Conservation (phyloP, 257 asterid genomes). For the Craterostigma plantagineum region DNA sequence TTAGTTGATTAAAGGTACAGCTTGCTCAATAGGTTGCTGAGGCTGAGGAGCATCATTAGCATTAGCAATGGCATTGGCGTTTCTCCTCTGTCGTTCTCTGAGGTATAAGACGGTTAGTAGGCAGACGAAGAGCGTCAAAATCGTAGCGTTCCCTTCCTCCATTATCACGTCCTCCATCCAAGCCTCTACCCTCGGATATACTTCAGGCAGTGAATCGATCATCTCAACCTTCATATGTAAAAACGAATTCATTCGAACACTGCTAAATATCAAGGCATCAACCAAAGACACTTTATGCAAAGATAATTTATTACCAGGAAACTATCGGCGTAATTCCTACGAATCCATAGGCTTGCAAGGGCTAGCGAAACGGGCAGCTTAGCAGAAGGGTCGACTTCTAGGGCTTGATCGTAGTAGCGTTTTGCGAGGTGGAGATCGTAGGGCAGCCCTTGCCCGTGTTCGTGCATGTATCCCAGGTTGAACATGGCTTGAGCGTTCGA, state of each 20-base stretch:
- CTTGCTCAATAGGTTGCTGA: conserved; percentile 41
- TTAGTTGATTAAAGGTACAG: conserved; percentile 16
- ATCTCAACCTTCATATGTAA: conserved; percentile 14
- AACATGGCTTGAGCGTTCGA: conserved; percentile 96
- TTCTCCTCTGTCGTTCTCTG: conserved; percentile 70
- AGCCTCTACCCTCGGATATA: conserved; percentile 59
- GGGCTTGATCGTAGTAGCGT: conserved; percentile 91
- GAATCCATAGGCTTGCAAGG: conserved; percentile 81
- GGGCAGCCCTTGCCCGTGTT: conserved; percentile 93
- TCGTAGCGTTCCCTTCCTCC: conserved; percentile 98
- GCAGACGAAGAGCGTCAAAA: conserved; percentile 75
- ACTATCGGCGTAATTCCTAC: conserved; percentile 69
- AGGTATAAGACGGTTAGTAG: conserved; percentile 78
- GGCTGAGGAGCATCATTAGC: conserved; percentile 21
- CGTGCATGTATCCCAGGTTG: conserved; percentile 98
- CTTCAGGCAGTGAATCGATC: conserved; percentile 71
- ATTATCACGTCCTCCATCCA: conserved; percentile 74
- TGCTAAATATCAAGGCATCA: too few relatives aligned
- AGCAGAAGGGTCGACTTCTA: conserved; percentile 67
- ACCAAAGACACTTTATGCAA: not conserved
- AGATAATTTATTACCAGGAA: conserved; percentile 32
- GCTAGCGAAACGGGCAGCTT: conserved; percentile 89
- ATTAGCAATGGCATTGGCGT: conserved; percentile 34
- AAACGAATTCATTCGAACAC: too few relatives aligned
- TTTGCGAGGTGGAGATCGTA: conserved; percentile 95